These are phyloP conservation scores for Exserohilum turcica DNA, from an alignment of 2,329 filamentous ascomycete genomes.

Conservation along the genomic window DNA sequence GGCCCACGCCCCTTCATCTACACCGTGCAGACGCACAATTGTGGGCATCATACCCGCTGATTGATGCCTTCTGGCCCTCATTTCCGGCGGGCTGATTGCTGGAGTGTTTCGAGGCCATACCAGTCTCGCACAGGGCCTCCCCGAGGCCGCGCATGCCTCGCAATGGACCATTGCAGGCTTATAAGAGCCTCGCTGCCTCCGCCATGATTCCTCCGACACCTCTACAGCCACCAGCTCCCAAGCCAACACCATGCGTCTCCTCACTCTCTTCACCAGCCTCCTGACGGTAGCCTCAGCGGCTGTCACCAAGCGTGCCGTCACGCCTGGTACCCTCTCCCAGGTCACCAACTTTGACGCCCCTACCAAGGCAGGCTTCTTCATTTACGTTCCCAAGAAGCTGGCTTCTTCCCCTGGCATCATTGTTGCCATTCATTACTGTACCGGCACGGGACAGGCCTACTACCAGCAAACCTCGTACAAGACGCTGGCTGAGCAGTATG, in stretches of 20 bases:
- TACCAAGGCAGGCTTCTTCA: constrained; percentile 58
- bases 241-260: constrained; percentile 29
- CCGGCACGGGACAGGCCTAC: constrained; percentile 57
- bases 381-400: constrained; percentile 56
- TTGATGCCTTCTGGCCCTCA: constrained; percentile 1
- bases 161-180: background rate
- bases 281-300: constrained; percentile 31
- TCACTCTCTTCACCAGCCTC: constrained; percentile 24
- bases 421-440: constrained; percentile 63
- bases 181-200: constrained; percentile 6
- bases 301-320: constrained; percentile 32
- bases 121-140: constrained; percentile 5
- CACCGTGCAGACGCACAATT: constrained; percentile 1
- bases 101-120: constrained; percentile 5
- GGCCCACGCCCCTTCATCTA: constrained; percentile 2
- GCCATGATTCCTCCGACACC: background rate
- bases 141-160: constrained; percentile 7
- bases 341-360: constrained; percentile 52
- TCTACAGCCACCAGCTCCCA: background rate
- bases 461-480: constrained; percentile 60
- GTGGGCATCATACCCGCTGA: constrained; percentile 14
- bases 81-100: constrained; percentile 10
- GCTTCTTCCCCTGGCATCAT: constrained; percentile 57
- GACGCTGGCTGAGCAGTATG: constrained; percentile 59
- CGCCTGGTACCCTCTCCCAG: constrained; percentile 41